phyloP scores from a whole-genome alignment of 495 filamentous ascomycete species.

The Cairneyella variabilis region DNA sequence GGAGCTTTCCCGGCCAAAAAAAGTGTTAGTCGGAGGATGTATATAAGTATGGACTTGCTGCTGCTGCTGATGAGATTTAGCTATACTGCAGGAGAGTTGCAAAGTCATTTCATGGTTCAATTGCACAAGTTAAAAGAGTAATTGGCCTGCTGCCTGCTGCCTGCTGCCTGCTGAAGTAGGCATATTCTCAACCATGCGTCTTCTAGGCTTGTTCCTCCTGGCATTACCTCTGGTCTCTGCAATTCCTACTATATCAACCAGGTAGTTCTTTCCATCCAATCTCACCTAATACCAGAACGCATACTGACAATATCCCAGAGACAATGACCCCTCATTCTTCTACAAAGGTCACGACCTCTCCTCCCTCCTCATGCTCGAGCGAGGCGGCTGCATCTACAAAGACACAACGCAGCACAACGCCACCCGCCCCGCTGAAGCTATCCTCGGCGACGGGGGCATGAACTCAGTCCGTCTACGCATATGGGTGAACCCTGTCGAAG shows the following conservation, averaged over 20 bases:
- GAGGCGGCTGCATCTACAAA: constrained; percentile 32
- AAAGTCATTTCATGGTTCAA: too few species aligned
- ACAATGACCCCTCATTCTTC: constrained; percentile 21
- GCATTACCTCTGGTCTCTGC: neutral
- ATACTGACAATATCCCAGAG: neutral
- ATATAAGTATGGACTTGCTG: too few species aligned
- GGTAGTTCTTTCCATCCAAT: neutral
- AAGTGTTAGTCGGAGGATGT: too few species aligned
- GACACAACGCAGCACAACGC: constrained; percentile 31
- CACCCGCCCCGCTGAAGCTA: constrained; percentile 35
- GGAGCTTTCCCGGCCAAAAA: too few species aligned
- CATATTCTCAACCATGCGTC: neutral
- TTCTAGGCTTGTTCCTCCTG: neutral
- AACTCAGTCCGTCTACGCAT: constrained; percentile 33
- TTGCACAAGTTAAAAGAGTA: too few species aligned
- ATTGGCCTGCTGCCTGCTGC: too few species aligned
- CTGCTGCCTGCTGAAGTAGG: too few species aligned
- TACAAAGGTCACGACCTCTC: constrained; percentile 40
- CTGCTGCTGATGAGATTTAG: too few species aligned
- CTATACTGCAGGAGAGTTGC: too few species aligned
- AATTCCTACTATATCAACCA: neutral
- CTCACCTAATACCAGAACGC: too few species aligned
- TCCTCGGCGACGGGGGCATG: constrained; percentile 40
- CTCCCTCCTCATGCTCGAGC: constrained; percentile 32
- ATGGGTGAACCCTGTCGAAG: constrained; percentile 31